phyloP scores from a whole-genome alignment of 129 eudicot species.

The Flaveria ramosissima region DNA sequence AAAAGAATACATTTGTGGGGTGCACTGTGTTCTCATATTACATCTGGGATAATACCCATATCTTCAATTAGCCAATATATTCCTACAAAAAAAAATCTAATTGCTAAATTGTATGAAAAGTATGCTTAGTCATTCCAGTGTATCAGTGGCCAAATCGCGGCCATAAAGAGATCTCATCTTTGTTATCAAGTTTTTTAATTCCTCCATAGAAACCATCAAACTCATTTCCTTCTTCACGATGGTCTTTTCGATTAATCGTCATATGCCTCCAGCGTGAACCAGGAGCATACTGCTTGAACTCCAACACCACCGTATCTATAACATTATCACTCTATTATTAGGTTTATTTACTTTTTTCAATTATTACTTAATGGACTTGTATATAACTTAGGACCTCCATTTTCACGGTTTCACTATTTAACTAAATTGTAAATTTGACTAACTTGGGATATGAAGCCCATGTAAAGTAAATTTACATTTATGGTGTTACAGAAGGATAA shows the following conservation, averaged over 20 bases:
- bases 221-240: slow-evolving; percentile 66
- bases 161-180: slow-evolving; percentile 50
- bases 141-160: slow-evolving; percentile 53
- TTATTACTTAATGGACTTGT: background rate
- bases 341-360: no score
- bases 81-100: slow-evolving; percentile 10
- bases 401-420: background rate
- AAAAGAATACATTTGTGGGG: background rate
- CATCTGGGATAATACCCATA: background rate
- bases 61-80: slow-evolving; percentile 21
- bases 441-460: background rate
- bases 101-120: slow-evolving; percentile 18
- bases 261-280: slow-evolving; percentile 67
- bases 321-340: background rate
- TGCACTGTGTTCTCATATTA: background rate
- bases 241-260: slow-evolving; percentile 47
- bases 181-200: slow-evolving; percentile 42
- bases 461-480: background rate
- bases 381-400: background rate
- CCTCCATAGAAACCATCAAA: slow-evolving; percentile 70
- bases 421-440: background rate
- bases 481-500: background rate
- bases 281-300: slow-evolving; percentile 63
- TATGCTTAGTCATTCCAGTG: slow-evolving; percentile 48
- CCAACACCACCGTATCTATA: slow-evolving; percentile 56